Conservation (phyloP, 2,329 filamentous ascomycete genomes). For the Fusarium circinatum region DNA sequence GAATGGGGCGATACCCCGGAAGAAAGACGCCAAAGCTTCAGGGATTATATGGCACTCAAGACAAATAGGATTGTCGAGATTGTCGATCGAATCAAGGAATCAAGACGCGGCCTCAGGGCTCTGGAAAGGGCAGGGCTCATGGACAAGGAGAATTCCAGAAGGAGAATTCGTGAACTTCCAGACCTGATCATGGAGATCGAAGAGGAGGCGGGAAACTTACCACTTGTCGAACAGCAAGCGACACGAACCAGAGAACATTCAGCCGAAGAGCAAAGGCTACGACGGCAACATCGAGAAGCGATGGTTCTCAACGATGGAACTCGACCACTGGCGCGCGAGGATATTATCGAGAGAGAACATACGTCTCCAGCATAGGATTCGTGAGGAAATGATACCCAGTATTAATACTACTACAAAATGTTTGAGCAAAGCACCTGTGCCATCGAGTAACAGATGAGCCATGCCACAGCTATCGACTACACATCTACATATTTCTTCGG, state of each 20-base stretch:
- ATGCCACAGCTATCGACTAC: background rate
- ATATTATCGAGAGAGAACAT: slow-evolving; percentile 78
- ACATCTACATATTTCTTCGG: background rate
- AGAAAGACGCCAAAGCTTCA: slow-evolving; percentile 65
- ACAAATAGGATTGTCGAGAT: slow-evolving; percentile 65
- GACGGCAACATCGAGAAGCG: slow-evolving; percentile 82
- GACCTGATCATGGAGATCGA: slow-evolving; percentile 50
- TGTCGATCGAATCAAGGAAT: slow-evolving; percentile 60
- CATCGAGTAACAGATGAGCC: background rate
- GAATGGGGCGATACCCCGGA: slow-evolving; percentile 70
- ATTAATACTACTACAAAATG: background rate
- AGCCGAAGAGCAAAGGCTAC: slow-evolving; percentile 75
- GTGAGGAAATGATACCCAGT: background rate
- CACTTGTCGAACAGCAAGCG: slow-evolving; percentile 41
- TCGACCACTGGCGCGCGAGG: slow-evolving; percentile 74
- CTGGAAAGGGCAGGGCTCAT: slow-evolving; percentile 62
- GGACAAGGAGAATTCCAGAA: slow-evolving; percentile 48
- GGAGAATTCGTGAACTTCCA: slow-evolving; percentile 44
- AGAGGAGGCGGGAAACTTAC: slow-evolving; percentile 41
- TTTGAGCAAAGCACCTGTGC: background rate
- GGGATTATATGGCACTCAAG: slow-evolving; percentile 59
- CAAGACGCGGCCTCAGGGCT: slow-evolving; percentile 61
- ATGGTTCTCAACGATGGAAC: slow-evolving; percentile 93
- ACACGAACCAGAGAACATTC: slow-evolving; percentile 61
- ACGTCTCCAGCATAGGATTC: slow-evolving; percentile 47